Base-by-base conservation (phyloP, 108 stramenopile genomes). In the Fistulifera pelliculosa region DNA sequence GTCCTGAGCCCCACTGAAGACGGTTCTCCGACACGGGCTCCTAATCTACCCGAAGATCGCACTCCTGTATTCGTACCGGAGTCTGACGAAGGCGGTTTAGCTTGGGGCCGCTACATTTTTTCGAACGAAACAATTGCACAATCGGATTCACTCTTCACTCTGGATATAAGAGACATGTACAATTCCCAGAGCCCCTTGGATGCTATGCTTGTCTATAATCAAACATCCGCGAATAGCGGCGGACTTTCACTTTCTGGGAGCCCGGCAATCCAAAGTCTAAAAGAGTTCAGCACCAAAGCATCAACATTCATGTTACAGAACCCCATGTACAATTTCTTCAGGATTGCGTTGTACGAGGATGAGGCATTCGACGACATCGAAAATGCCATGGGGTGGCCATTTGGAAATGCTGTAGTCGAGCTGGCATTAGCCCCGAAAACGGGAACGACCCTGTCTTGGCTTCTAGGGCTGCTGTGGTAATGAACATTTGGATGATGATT, bases 401-500 rank as follows among this genome's bases (percentile, higher is more conserved):
- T 79, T 56, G 90, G 70, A 6, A 74, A 91, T 58, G 70, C 70
- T 17, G 71, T 85, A 8, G 72, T 87, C 11, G 7, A 54, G 7
- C 55, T 77, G 16, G 77, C 81, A n/a, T 71, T 80, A 19, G 68
- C 61, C 38, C 58, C 58, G 3, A 41, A 51, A 38, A 61, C 10
- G 63, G 71, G 49, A 54, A 77, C 42, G 69, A 71, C 45, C 55
- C 54, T 22, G 13, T 60, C 16, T 61, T 83, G n/a, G 89, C 83
- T n/a, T 70, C 83, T 10, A 75, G 83, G 43, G 75, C 83, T 0
- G 62, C 80, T 45, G 77, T 83, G 15, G 69, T 79, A 24, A 49
- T 76, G 25, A 80, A 74, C 49, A 58, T 79, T 13, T 87, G 73
- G 73, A 82, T 90, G 76, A 57, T 74, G 6, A 73, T 90, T 48